Evolutionary conservation across 2,329 filamentous ascomycete genomes (phyloP).

Genomic region (Parasarocladium wereldwijsianum): DNA sequence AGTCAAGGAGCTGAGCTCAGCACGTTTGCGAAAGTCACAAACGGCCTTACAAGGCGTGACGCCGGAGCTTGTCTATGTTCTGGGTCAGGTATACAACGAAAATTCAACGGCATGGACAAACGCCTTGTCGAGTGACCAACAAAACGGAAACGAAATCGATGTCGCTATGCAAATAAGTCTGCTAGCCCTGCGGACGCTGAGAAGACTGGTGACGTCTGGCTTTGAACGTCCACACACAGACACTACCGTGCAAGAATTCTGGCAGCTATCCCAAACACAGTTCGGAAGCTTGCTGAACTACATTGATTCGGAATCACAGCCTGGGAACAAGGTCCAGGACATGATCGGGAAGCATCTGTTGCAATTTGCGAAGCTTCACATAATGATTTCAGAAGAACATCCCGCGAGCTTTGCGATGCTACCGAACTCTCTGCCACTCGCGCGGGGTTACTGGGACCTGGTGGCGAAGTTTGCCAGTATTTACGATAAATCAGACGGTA

Average conservation of each 20-base stretch:
- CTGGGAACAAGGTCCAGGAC: slow-evolving; percentile 38
- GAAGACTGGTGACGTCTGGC: slow-evolving; percentile 64
- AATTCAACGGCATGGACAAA: slow-evolving; percentile 56
- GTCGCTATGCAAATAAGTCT: slow-evolving; percentile 64
- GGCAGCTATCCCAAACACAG: slow-evolving; percentile 63
- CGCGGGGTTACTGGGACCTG: slow-evolving; percentile 74
- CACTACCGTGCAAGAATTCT: slow-evolving; percentile 61
- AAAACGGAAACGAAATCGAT: slow-evolving; percentile 42
- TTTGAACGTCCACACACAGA: slow-evolving; percentile 78
- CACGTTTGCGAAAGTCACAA: slow-evolving; percentile 59
- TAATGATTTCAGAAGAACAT: slow-evolving; percentile 69
- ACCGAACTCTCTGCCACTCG: slow-evolving; percentile 63
- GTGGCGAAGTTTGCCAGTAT: slow-evolving; percentile 62
- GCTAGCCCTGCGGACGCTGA: slow-evolving; percentile 61
- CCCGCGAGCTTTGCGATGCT: slow-evolving; percentile 72
- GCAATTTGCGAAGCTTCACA: slow-evolving; percentile 82
- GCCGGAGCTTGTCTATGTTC: slow-evolving; percentile 69
- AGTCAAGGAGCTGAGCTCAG: slow-evolving; percentile 80
- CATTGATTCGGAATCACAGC: slow-evolving; percentile 36
- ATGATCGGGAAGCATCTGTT: slow-evolving; percentile 74
- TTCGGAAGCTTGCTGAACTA: slow-evolving; percentile 62
- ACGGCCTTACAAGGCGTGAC: slow-evolving; percentile 63
- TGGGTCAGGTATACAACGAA: slow-evolving; percentile 64
- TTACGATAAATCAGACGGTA: slow-evolving; percentile 48
- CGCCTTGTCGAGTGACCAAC: slow-evolving; percentile 41